These are phyloP conservation scores for Trametes punicea DNA, from an alignment of 768 basidiomycete genomes.

Conservation along the genomic window DNA sequence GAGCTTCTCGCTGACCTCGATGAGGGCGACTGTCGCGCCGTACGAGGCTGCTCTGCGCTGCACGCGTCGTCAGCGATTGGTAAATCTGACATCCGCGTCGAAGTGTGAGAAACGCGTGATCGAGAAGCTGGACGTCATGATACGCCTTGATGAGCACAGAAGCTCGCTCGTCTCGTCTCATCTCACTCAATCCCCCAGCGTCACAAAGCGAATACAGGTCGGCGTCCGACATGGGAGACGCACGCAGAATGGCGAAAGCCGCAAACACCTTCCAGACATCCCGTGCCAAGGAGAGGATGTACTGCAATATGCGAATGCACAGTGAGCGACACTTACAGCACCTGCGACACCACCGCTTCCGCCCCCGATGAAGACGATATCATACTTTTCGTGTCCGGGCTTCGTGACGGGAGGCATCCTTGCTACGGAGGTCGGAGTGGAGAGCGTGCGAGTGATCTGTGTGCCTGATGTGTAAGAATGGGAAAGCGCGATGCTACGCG, in stretches of 20 bases:
- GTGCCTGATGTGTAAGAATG: not conserved
- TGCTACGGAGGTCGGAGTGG: conserved; percentile 23
- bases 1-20: conserved; percentile 70
- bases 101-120: not conserved
- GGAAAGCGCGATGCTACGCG: not conserved
- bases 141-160: not conserved
- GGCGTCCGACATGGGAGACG: not conserved
- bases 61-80: not conserved
- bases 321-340: conserved; percentile 55
- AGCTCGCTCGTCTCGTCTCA: too few relatives aligned
- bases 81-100: not conserved
- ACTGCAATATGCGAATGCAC: not conserved
- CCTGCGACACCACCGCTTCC: conserved; percentile 92
- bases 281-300: too few relatives aligned
- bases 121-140: conserved; percentile 1
- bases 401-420: conserved; percentile 73
- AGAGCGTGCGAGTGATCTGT: conserved; percentile 15
- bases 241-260: not conserved
- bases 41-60: conserved; percentile 90
- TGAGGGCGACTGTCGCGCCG: conserved; percentile 89
- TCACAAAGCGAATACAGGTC: not conserved
- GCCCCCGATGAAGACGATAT: conserved; percentile 87
- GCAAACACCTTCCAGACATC: not conserved
- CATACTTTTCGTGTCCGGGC: conserved; percentile 66
- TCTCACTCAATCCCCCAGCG: too few relatives aligned